Evolutionary conservation across 306 rosid genomes (phyloP).

Genomic region (Vigna hirtella): DNA sequence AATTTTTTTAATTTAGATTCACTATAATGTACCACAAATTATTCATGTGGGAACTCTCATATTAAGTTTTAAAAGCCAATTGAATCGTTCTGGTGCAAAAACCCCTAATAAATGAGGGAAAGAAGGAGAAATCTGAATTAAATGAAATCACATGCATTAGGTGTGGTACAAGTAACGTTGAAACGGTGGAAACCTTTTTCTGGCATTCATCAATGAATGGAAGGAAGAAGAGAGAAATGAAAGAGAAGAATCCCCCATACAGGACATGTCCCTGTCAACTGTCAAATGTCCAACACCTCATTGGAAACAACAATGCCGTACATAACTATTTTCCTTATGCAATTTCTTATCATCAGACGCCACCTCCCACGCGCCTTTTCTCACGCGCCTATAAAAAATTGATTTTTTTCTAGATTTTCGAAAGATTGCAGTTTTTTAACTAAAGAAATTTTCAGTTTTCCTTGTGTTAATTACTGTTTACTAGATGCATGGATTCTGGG

Average conservation of each 20-base stretch:
- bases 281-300: conserved; percentile 39
- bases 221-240: background rate
- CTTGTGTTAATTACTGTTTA: background rate
- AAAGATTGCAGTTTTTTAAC: background rate
- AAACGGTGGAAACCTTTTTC: conserved; percentile 9
- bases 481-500: background rate
- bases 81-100: background rate
- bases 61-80: no score
- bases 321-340: conserved; percentile 15
- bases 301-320: conserved; percentile 49
- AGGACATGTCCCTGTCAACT: conserved; percentile 45
- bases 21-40: no score
- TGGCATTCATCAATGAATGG: conserved; percentile 40
- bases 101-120: background rate
- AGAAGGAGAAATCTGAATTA: conserved; percentile 34
- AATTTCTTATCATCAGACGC: background rate
- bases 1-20: no score
- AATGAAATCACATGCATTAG: conserved; percentile 43
- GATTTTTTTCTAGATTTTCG: background rate
- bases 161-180: conserved; percentile 14
- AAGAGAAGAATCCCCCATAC: conserved; percentile 31
- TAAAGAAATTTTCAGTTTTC: background rate
- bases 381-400: conserved; percentile 43
- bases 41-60: no score
- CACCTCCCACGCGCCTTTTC: conserved; percentile 30